Evolutionary conservation across 2,329 filamentous ascomycete species (phyloP).

Genomic region (Sclerotinia borealis): DNA sequence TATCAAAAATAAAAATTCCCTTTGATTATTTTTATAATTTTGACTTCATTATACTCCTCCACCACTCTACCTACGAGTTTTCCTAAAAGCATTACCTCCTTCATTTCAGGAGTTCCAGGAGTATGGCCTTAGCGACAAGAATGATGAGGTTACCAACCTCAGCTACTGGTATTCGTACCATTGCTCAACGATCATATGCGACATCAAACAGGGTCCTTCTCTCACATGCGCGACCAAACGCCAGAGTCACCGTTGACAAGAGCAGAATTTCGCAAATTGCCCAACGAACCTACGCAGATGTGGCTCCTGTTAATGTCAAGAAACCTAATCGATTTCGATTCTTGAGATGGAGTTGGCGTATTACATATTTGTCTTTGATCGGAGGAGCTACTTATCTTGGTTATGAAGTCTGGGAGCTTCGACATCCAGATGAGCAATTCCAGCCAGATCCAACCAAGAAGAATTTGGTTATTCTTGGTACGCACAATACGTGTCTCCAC

Average conservation of each 20-base stretch:
- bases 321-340: slow-evolving; percentile 57
- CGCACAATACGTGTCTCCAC: slow-evolving; percentile 20
- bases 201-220: slow-evolving; percentile 24
- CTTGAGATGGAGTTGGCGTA: slow-evolving; percentile 76
- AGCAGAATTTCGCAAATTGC: slow-evolving; percentile 34
- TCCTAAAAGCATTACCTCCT: not conserved
- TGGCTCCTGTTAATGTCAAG: slow-evolving; percentile 39
- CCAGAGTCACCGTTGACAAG: slow-evolving; percentile 21
- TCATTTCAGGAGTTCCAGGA: slow-evolving; percentile 13
- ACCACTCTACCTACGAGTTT: not conserved
- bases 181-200: slow-evolving; percentile 27
- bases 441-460: slow-evolving; percentile 85
- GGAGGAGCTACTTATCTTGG: slow-evolving; percentile 64
- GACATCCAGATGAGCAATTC: slow-evolving; percentile 74
- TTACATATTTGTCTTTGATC: slow-evolving; percentile 70
- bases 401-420: slow-evolving; percentile 77
- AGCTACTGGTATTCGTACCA: slow-evolving; percentile 29
- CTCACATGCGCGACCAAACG: slow-evolving; percentile 26
- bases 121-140: slow-evolving; percentile 32
- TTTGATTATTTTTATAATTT: not conserved
- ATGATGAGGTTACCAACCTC: slow-evolving; percentile 28
- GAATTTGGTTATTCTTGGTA: slow-evolving; percentile 92
- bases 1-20: slow-evolving; percentile 14
- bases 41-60: not conserved
- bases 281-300: slow-evolving; percentile 39